These are phyloP conservation scores for Symbiodinium natans DNA, from an alignment of 73 alveolate species.

Conservation along the genomic window DNA sequence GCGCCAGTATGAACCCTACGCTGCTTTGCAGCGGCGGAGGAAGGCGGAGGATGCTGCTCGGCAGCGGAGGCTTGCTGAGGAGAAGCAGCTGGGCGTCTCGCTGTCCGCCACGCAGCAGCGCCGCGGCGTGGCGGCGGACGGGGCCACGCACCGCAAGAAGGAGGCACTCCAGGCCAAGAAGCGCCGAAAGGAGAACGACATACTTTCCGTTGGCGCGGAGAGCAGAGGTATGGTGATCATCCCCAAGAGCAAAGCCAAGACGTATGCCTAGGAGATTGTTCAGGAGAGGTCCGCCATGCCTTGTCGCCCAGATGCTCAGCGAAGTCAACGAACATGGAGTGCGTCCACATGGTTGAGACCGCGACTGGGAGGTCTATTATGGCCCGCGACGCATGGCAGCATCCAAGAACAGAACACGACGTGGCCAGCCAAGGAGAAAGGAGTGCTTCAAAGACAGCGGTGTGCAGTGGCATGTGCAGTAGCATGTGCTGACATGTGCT, in stretches of 20 bases:
- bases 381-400: background rate
- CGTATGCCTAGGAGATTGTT: conserved; percentile 42
- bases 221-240: conserved; percentile 65
- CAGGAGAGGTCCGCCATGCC: too few relatives aligned
- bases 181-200: conserved; percentile 66
- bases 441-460: too few relatives aligned
- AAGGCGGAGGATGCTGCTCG: conserved; percentile 18
- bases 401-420: background rate
- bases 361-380: too few relatives aligned
- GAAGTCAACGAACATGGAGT: too few relatives aligned
- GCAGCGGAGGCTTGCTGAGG: conserved; percentile 22
- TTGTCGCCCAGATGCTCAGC: too few relatives aligned
- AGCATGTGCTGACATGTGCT: too few relatives aligned
- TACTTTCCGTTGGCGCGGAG: conserved; percentile 53
- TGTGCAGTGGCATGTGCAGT: too few relatives aligned
- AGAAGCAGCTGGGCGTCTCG: conserved; percentile 49
- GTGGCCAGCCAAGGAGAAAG: too few relatives aligned
- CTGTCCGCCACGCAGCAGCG: conserved; percentile 49
- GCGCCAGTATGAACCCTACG: conserved; percentile 6
- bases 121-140: conserved; percentile 6
- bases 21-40: conserved; percentile 13
- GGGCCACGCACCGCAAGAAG: conserved; percentile 14
- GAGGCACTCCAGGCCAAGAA: conserved; percentile 34
- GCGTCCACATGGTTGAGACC: too few relatives aligned
- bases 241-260: conserved; percentile 26